Evolutionary conservation across 768 basidiomycete species (phyloP), one percentile per base, ranked within the genome.

Genomic region (Lactarius tabidus): DNA sequence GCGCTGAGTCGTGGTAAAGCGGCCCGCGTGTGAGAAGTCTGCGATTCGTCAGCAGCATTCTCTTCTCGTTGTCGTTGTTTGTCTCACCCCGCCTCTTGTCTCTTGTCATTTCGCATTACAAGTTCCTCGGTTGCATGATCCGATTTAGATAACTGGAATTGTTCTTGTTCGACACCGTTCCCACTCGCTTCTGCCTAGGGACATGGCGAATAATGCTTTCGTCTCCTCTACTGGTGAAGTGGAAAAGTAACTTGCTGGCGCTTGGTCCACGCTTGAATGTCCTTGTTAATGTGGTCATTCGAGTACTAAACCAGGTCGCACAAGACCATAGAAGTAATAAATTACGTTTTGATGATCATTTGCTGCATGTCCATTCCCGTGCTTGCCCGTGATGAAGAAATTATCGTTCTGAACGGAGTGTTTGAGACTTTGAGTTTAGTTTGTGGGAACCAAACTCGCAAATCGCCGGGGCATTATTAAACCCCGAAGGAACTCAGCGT

Each of bases 251-350:
- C 23, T 20, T 35, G 4, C 38, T 45, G 60, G 62, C 75, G 77
- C 84, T 76, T 80, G 83, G 84, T 90, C 88, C 88, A 90, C 88
- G 81, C 88, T 90, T 85, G 87, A 84, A 79, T 83, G 83, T 73
- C 81, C 79, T 80, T 72, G 73, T 65, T 71, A 64, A 62, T 61
- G 76, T 89, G 88, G 85, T 71, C 82, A 82, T 82, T 85, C 82
- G 87, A 89, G 88, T 88, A 90, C 88, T 90, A 89, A 87, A 78
- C 82, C 80, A 75, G 76, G 85, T 78, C 70, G 86, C 78, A 83
- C 77, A 66, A 51, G 23, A 64, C 29, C 39, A 51, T 51, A 35
- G n/a, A 33, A 41, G 58, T 64, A 52, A 53, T 36, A 48, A 10
- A 51, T 57, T 12, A 10, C 9, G 20, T 60, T 54, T 43, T n/a